phyloP scores from a whole-genome alignment of 2,329 filamentous ascomycete species.

The Thermomyces lanuginosus region DNA sequence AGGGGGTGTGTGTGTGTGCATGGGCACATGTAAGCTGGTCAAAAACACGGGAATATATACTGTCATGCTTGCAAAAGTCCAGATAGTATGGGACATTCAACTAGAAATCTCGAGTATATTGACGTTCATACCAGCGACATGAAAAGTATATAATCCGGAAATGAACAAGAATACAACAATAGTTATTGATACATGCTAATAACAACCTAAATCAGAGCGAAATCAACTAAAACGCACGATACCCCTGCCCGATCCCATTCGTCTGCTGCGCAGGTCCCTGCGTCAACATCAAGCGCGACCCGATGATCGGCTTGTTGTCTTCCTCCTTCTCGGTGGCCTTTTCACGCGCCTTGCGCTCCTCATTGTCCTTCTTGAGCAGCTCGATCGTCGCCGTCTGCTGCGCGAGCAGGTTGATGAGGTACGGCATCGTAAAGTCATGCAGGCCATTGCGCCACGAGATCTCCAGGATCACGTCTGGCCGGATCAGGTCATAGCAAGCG shows the following conservation, averaged over 20 bases:
- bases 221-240: no score
- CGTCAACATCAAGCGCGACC: slow-evolving; percentile 85
- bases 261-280: slow-evolving; percentile 64
- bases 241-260: slow-evolving; percentile 84
- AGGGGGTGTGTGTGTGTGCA: no score
- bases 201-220: no score
- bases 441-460: slow-evolving; percentile 93
- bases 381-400: slow-evolving; percentile 81
- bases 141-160: no score
- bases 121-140: no score
- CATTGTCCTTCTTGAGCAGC: slow-evolving; percentile 81
- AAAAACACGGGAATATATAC: no score
- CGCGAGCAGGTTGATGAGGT: slow-evolving; percentile 96
- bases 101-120: no score
- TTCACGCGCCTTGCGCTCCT: slow-evolving; percentile 63
- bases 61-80: no score
- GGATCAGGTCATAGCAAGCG: slow-evolving; percentile 92
- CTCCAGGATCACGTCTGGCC: slow-evolving; percentile 82
- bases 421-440: slow-evolving; percentile 96
- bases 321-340: slow-evolving; percentile 72
- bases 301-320: slow-evolving; percentile 84
- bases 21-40: no score
- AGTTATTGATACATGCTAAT: no score
- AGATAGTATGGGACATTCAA: no score
- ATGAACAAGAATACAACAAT: no score